Evolutionary conservation across 176 grass and related monocot genomes (phyloP).

Genomic region (Miscanthus lutarioriparius): DNA sequence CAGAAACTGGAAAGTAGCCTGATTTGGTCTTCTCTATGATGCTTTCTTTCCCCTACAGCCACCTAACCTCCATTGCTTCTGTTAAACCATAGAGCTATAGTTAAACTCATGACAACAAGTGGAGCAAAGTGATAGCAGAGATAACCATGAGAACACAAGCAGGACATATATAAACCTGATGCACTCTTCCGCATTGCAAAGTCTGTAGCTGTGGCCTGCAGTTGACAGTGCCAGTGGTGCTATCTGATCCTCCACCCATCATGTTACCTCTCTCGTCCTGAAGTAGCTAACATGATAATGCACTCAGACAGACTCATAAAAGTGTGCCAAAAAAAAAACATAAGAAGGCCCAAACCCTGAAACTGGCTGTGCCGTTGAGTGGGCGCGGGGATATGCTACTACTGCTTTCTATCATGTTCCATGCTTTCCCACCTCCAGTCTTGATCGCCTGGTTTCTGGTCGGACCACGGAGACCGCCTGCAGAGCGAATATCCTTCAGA

Average conservation of each 20-base stretch:
- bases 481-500: background rate
- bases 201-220: background rate
- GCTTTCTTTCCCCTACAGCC: slow-evolving; percentile 39
- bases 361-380: background rate
- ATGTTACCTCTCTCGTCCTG: background rate
- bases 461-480: background rate
- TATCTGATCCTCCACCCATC: background rate
- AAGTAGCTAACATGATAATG: background rate
- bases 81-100: slow-evolving; percentile 14
- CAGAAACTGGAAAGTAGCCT: slow-evolving; percentile 20
- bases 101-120: no score
- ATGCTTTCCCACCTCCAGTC: background rate
- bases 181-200: background rate
- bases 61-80: slow-evolving; percentile 40
- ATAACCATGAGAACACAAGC: background rate
- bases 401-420: background rate
- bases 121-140: background rate
- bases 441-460: background rate
- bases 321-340: no score
- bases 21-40: slow-evolving; percentile 42
- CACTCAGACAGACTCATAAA: no score
- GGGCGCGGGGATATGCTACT: background rate
- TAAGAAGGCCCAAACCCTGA: background rate
- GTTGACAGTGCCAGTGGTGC: background rate
- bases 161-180: slow-evolving; percentile 11